These are phyloP conservation scores for Leccinum uliginosum DNA, from an alignment of 768 basidiomycete genomes.

Conservation along the genomic window DNA sequence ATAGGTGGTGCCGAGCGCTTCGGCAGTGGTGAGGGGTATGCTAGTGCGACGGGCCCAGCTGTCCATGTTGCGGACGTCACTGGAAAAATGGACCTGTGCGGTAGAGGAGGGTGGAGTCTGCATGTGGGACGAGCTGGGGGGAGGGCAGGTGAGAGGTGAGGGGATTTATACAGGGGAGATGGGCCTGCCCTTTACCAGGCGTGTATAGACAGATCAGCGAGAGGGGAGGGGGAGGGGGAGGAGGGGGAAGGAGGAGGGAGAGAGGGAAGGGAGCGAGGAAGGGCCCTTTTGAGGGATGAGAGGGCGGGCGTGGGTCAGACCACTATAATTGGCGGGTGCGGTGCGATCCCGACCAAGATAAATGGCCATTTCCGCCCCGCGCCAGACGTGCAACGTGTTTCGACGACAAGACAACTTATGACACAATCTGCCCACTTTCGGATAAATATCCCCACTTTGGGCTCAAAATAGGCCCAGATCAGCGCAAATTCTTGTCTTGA, in stretches of 20 bases:
- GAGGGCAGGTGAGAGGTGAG: not conserved
- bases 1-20: constrained; percentile 76
- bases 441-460: constrained; percentile 14
- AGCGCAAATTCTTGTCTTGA: constrained; percentile 25
- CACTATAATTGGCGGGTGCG: constrained; percentile 48
- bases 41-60: constrained; percentile 75
- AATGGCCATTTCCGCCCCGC: constrained; percentile 50
- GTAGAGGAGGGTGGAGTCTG: constrained; percentile 35
- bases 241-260: constrained; percentile 25
- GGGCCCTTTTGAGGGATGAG: constrained; percentile 39
- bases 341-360: constrained; percentile 50
- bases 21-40: constrained; percentile 79
- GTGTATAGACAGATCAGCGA: constrained; percentile 19
- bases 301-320: constrained; percentile 42
- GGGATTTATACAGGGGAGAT: constrained; percentile 21
- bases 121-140: constrained; percentile 16
- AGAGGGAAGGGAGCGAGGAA: constrained; percentile 13
- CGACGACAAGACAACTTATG: constrained; percentile 44
- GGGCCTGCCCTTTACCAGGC: constrained; percentile 33
- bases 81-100: constrained; percentile 71
- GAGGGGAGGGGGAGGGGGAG: constrained; percentile 23
- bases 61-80: constrained; percentile 78
- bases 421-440: constrained; percentile 19
- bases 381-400: constrained; percentile 78
- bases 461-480: constrained; percentile 11